These are phyloP conservation scores for Annulohypoxylon stygium DNA, from an alignment of 495 filamentous ascomycete species.

Conservation along the genomic window DNA sequence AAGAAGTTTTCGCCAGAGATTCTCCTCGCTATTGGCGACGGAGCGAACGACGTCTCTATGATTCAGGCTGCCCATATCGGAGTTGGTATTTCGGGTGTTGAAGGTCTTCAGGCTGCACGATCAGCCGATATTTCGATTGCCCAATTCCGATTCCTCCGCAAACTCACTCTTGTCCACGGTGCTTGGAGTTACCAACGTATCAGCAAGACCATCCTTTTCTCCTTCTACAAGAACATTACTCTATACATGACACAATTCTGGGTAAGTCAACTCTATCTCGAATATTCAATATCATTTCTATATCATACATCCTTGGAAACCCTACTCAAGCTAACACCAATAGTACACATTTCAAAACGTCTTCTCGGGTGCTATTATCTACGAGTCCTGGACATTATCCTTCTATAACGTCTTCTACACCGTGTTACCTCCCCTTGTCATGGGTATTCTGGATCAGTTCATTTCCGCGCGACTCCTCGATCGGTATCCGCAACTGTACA, in stretches of 20 bases:
- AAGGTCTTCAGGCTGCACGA: slow-evolving; percentile 98
- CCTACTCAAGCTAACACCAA: slow-evolving; percentile 53
- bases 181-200: slow-evolving; percentile 98
- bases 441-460: slow-evolving; percentile 98
- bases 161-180: slow-evolving; percentile 94
- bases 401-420: slow-evolving; percentile 99
- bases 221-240: slow-evolving; percentile 99
- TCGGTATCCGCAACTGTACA: slow-evolving; percentile 96
- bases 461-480: slow-evolving; percentile 96
- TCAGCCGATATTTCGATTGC: slow-evolving; percentile 96
- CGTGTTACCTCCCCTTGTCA: slow-evolving; percentile 89
- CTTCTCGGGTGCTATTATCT: slow-evolving; percentile 98
- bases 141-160: slow-evolving; percentile 96
- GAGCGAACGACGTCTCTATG: slow-evolving; percentile 99
- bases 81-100: slow-evolving; percentile 96
- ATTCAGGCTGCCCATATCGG: slow-evolving; percentile 99
- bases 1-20: slow-evolving; percentile 92
- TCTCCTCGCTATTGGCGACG: slow-evolving; percentile 95
- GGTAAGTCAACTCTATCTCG: slow-evolving; percentile 65
- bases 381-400: slow-evolving; percentile 98
- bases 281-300: slow-evolving; percentile 13
- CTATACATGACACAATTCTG: slow-evolving; percentile 99
- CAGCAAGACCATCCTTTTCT: slow-evolving; percentile 96
- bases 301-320: background rate
- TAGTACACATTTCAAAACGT: slow-evolving; percentile 98